These are phyloP conservation scores for Macrocybe gigantea DNA, from an alignment of 768 basidiomycete species.

Conservation along the genomic window DNA sequence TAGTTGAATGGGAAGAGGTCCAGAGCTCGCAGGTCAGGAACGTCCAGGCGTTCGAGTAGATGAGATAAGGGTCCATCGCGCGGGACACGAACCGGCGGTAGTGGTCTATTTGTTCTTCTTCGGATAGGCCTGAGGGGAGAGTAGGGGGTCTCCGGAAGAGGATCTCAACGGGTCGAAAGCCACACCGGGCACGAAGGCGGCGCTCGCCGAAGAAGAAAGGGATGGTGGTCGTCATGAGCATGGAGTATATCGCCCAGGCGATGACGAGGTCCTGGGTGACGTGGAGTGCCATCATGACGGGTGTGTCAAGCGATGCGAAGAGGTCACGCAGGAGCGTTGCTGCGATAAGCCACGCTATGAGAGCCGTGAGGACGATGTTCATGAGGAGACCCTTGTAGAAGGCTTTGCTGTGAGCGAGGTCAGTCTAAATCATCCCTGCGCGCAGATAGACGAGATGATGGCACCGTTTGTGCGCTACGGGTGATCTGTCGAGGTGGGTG, in stretches of 20 bases:
- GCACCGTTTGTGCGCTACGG: constrained; percentile 16
- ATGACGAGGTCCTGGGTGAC: constrained; percentile 23
- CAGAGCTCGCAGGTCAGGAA: constrained; percentile 25
- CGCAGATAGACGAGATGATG: not conserved
- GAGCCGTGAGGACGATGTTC: constrained; percentile 17
- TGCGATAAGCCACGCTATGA: constrained; percentile 12
- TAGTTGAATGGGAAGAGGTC: constrained; percentile 21
- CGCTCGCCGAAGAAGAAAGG: constrained; percentile 30
- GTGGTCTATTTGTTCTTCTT: constrained; percentile 14
- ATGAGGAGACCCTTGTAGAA: constrained; percentile 20
- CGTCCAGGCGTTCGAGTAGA: constrained; percentile 22
- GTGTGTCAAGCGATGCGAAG: constrained; percentile 9
- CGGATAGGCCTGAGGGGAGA: not conserved
- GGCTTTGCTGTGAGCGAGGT: constrained; percentile 10
- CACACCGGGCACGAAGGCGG: constrained; percentile 20
- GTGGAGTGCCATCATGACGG: constrained; percentile 15
- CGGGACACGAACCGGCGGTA: constrained; percentile 19
- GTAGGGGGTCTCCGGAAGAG: constrained; percentile 21
- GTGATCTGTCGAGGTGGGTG: constrained; percentile 21
- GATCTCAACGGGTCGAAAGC: constrained; percentile 23
- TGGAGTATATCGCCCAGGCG: constrained; percentile 17
- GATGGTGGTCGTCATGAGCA: constrained; percentile 20
- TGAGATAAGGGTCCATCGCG: constrained; percentile 20
- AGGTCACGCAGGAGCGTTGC: constrained; percentile 13
- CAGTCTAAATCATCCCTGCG: not conserved